Evolutionary conservation across 192 early-diverging fungal species (phyloP).

Genomic region (Cetraspora pellucida): DNA sequence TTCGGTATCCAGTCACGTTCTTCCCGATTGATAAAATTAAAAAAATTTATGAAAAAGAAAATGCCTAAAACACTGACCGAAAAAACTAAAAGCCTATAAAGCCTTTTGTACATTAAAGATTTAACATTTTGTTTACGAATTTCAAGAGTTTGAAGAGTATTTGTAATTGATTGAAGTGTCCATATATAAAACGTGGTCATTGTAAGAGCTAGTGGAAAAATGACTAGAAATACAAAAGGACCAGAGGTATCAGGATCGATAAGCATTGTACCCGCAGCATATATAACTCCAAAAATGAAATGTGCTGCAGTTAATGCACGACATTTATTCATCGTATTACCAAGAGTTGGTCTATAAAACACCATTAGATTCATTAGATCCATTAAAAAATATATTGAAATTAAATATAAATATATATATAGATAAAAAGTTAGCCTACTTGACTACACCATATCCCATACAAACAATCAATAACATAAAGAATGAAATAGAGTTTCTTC

Average conservation of each 20-base stretch:
- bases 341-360: conserved; percentile 78
- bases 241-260: conserved; percentile 67
- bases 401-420: neutral
- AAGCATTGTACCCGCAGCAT: conserved; percentile 79
- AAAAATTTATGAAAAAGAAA: conserved; percentile 84
- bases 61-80: conserved; percentile 71
- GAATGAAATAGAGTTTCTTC: conserved; percentile 89
- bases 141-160: conserved; percentile 77
- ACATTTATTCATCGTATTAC: conserved; percentile 87
- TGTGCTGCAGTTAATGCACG: conserved; percentile 75
- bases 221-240: conserved; percentile 74
- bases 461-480: conserved; percentile 95
- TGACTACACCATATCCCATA: conserved; percentile 95
- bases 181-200: conserved; percentile 96
- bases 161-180: conserved; percentile 81
- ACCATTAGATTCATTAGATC: neutral
- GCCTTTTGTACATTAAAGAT: conserved; percentile 83
- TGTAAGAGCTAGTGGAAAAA: conserved; percentile 84
- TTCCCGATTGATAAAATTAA: conserved; percentile 71
- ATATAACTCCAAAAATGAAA: conserved; percentile 87
- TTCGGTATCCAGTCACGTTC: conserved; percentile 66
- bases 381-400: neutral
- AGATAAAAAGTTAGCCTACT: conserved; percentile 49
- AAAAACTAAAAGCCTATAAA: conserved; percentile 79
- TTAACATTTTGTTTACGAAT: conserved; percentile 86